Conservation (phyloP, 805 yeast genomes). For the Saturnispora besseyi region DNA sequence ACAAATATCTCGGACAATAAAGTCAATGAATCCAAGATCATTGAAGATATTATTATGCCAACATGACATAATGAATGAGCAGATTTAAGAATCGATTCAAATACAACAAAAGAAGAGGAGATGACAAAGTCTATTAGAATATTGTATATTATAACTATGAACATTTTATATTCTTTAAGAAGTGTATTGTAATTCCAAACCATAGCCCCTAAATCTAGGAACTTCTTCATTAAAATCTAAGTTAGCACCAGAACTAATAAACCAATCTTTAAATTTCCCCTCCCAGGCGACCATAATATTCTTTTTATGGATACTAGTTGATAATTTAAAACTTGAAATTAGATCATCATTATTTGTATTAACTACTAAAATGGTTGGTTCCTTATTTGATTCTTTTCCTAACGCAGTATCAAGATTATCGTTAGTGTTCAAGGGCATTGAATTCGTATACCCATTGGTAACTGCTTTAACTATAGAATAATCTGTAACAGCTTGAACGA, state of each 20-base stretch:
- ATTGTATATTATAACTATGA: background rate
- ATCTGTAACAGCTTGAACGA: constrained; percentile 5
- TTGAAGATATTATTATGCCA: too few species aligned
- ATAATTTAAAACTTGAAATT: constrained; percentile 59
- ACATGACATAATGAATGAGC: too few species aligned
- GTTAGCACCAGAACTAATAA: constrained; percentile 66
- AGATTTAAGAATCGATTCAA: too few species aligned
- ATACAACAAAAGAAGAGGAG: background rate
- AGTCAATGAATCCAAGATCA: too few species aligned
- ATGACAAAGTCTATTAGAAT: background rate
- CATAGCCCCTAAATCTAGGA: constrained; percentile 45
- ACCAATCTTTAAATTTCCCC: constrained; percentile 72
- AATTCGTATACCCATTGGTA: background rate
- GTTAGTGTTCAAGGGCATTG: background rate
- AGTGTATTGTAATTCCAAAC: constrained; percentile 54
- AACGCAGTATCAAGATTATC: background rate
- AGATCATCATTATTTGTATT: constrained; percentile 5
- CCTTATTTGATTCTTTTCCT: background rate
- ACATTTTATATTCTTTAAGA: constrained; percentile 28
- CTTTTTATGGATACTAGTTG: constrained; percentile 59
- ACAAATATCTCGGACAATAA: too few species aligned
- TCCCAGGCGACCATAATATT: constrained; percentile 73
- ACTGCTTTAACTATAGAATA: constrained; percentile 6
- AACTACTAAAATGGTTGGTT: background rate
- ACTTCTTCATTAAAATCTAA: constrained; percentile 35